These are phyloP conservation scores for Heliocybe sulcata DNA, from an alignment of 1,284 basidiomycete species.

Conservation along the genomic window DNA sequence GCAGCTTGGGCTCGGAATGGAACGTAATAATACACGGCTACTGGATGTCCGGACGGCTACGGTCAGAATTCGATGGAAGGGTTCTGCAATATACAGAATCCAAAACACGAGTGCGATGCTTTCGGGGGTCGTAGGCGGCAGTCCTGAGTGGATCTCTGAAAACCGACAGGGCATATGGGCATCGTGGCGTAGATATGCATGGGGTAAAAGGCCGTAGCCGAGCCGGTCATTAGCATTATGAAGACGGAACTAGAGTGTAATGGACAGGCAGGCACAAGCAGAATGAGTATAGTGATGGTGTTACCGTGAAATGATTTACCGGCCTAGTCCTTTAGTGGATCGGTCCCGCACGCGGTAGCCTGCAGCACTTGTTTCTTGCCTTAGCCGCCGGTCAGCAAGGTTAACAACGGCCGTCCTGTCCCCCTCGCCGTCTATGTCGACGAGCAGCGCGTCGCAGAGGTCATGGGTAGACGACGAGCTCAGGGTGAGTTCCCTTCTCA, in stretches of 20 bases:
- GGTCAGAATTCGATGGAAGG: not conserved
- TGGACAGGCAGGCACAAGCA: not conserved
- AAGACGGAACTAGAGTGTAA: no score
- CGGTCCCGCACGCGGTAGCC: not conserved
- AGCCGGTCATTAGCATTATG: not conserved
- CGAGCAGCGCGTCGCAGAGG: not conserved
- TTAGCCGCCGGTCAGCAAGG: not conserved
- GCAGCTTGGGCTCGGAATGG: not conserved
- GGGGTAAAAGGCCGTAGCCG: not conserved
- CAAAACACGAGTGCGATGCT: not conserved
- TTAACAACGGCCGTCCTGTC: not conserved
- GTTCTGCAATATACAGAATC: not conserved
- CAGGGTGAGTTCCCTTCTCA: slow-evolving; percentile 2
- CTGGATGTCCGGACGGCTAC: not conserved
- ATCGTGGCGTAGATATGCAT: not conserved
- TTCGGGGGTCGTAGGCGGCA: not conserved
- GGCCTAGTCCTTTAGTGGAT: not conserved
- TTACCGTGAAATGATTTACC: not conserved
- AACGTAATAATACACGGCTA: not conserved
- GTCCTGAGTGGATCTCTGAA: not conserved
- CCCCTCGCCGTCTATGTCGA: not conserved
- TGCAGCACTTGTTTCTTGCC: not conserved
- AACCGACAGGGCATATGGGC: not conserved
- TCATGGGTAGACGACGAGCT: not conserved
- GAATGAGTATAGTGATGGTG: not conserved